Evolutionary conservation across 2,329 filamentous ascomycete genomes (phyloP), one percentile per base, ranked within the genome.

Genomic region (Colletotrichum magnum): DNA sequence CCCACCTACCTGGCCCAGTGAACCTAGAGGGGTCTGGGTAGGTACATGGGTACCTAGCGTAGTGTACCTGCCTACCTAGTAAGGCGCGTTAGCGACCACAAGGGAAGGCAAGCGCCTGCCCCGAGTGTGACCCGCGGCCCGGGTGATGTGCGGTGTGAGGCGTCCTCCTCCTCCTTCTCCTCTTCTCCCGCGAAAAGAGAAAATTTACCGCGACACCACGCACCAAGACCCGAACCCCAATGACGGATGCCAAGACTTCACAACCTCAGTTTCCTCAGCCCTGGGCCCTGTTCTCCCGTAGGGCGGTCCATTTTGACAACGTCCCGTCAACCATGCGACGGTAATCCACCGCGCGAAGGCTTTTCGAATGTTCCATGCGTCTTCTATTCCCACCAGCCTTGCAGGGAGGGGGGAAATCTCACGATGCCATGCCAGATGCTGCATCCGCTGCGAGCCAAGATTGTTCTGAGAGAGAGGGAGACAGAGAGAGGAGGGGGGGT

Each of bases 211-310:
- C 57, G 41, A 41, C 43, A 69, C 59, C 45, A 59, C 43, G 64
- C 54, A 63, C 36, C 58, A 18, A 60, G 43, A 65, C 54, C 50
- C 61, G 66, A 65, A 36, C 66, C 66, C 66, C 50, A 66, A 69
- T 66, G 62, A 69, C 66, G 66, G 56, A 69, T 60, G 66, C 66
- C 66, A 69, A 69, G 66, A 58, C 66, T 69, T 66, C 66, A 69
- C 21, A 66, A 66, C 66, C 62, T 69, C 66, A 57, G 51, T 54
- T 66, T 65, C 66, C 62, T 69, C 66, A 69, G 66, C 66, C 66
- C 66, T 60, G 66, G 56, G 66, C 66, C 66, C 66, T 69, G 66
- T 56, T 69, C 48, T 41, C 59, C 61, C 66, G 56, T 69, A 69
- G 62, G 66, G 62, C 66, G 62, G 66, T 36, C 56, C 56, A 66